Evolutionary conservation across 1,139 yeast species (phyloP).

Genomic region (Ashbya aceris): DNA sequence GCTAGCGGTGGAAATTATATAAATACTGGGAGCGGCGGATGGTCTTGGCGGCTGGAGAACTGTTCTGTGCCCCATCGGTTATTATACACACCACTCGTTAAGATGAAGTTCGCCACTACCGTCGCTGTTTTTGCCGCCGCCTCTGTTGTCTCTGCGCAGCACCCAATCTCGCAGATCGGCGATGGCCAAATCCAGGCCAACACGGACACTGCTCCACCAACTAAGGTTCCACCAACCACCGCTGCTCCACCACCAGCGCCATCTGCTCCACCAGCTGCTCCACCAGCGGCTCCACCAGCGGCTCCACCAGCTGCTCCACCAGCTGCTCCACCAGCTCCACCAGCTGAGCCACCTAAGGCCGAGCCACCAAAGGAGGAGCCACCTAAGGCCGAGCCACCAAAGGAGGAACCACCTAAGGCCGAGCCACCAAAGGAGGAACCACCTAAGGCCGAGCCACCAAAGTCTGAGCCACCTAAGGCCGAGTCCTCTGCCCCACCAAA

Average conservation of each 20-base stretch:
- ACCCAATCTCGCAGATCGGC: constrained; percentile 9
- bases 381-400: constrained; percentile 19
- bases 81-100: neutral
- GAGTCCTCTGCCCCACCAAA: constrained; percentile 31
- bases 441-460: too few relatives aligned
- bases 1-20: neutral
- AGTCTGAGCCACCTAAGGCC: too few relatives aligned
- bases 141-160: constrained; percentile 1
- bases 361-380: constrained; percentile 19
- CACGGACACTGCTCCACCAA: constrained; percentile 1
- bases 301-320: constrained; percentile 16
- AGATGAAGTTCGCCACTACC: constrained; percentile 1
- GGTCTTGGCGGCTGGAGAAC: too few relatives aligned
- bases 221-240: neutral
- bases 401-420: too few relatives aligned
- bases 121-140: constrained; percentile 1
- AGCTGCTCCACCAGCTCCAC: constrained; percentile 35
- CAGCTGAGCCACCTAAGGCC: neutral
- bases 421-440: constrained; percentile 28
- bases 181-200: constrained; percentile 12
- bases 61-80: neutral
- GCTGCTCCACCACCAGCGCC: constrained; percentile 6
- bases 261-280: constrained; percentile 34
- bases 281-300: constrained; percentile 15
- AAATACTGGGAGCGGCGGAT: neutral